Evolutionary conservation across 75 land plant genomes (phyloP), one percentile per base, ranked within the genome.

Genomic region (Pinus tabuliformis): DNA sequence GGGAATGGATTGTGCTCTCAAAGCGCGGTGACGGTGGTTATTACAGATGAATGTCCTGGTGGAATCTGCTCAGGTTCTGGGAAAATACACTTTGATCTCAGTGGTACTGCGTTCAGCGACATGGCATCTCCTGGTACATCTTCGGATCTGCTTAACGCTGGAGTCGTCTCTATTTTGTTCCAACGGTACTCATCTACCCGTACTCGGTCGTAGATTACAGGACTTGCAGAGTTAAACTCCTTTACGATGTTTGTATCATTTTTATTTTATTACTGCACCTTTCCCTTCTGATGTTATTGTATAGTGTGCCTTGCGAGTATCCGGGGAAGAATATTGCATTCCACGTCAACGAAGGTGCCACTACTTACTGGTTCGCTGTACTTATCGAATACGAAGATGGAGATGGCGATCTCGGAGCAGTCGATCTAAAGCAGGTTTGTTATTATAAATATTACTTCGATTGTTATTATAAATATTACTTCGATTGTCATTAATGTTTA

Each of bases 271-370:
- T 12, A 13, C 14, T 26, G 5, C 6, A 0, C 4, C 3, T 21
- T 3, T 62, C 14, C 0, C 13, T 62, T 26, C 14, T 14, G 0
- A 13, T 62, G n/a, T 16, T 65, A 7, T 37, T 65, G 1, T 63
- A 39, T 80, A 93, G 97, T 76, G 88, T 94, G 0, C 77, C 86
- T 45, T 94, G 95, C 79, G 80, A 76, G n/a, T 94, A 94, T 70
- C 82, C 75, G 0, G 90, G 91, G 24, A 91, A 83, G 85, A 82
- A 87, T 61, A 75, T 95, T 15, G 90, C 95, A 2, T 93, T 95
- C 82, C 84, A 84, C 58, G 92, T 95, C 24, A 91, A 91, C 64
- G 92, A 87, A 42, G 96, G 98, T 0, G 85, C 98, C 5, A 95
- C 93, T 4, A 56, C 80, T 12, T 88, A 78, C 58, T 95, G 96